These are phyloP conservation scores for Fusarium robinianum DNA, from an alignment of 2,329 filamentous ascomycete genomes.

Conservation along the genomic window DNA sequence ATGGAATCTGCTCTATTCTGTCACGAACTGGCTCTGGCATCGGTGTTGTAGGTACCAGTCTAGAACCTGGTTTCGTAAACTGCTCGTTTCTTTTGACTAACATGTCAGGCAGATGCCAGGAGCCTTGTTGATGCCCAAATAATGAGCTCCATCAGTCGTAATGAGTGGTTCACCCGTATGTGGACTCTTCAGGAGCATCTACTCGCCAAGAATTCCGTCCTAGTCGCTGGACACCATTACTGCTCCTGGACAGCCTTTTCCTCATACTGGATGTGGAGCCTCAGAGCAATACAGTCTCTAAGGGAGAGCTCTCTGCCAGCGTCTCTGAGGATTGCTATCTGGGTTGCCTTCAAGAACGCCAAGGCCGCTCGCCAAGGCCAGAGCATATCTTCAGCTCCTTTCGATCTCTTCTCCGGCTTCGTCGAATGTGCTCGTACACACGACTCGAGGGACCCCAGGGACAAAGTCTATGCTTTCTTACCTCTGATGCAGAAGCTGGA, in stretches of 20 bases:
- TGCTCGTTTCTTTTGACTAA: background rate
- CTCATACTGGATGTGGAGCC: conserved; percentile 24
- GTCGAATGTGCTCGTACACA: conserved; percentile 23
- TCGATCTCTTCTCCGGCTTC: conserved; percentile 19
- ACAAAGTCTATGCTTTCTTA: conserved; percentile 22
- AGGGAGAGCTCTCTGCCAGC: conserved; percentile 9
- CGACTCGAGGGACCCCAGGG: conserved; percentile 16
- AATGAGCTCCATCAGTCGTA: conserved; percentile 16
- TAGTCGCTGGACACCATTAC: conserved; percentile 9
- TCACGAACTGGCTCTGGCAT: conserved; percentile 21
- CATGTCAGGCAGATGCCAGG: background rate
- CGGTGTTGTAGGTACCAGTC: conserved; percentile 2
- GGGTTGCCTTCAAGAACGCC: conserved; percentile 21
- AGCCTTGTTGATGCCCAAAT: conserved; percentile 15
- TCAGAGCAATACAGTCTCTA: conserved; percentile 15
- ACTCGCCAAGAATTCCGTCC: conserved; percentile 15
- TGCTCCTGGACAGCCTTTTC: conserved; percentile 23
- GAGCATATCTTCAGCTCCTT: conserved; percentile 10
- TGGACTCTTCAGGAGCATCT: conserved; percentile 29
- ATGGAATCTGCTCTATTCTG: conserved; percentile 19
- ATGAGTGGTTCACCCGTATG: conserved; percentile 27
- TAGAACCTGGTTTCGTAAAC: conserved; percentile 34
- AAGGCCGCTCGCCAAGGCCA: conserved; percentile 5
- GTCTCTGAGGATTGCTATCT: conserved; percentile 15
- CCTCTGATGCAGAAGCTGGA: conserved; percentile 21